These are phyloP conservation scores for Bipolaris zeicola DNA, from an alignment of 2,329 filamentous ascomycete genomes.

Conservation along the genomic window DNA sequence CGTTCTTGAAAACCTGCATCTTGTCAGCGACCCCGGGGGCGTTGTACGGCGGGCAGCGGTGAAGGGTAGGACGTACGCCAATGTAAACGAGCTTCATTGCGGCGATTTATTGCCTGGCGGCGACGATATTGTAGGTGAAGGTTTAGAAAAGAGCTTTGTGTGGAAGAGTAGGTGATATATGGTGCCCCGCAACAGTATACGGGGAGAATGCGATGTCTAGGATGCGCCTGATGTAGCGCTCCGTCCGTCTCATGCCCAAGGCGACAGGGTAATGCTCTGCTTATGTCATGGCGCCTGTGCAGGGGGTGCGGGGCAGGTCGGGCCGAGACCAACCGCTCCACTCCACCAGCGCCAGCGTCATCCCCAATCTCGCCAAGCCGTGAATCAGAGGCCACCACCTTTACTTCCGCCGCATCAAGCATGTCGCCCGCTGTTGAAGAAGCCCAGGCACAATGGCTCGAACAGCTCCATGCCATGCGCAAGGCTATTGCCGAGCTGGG, in stretches of 20 bases:
- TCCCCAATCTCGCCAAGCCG: conserved; percentile 22
- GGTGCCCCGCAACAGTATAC: background rate
- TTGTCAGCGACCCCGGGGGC: background rate
- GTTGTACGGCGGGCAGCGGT: conserved; percentile 20
- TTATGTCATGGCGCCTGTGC: conserved; percentile 30
- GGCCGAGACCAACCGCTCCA: conserved; percentile 16
- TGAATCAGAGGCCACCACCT: conserved; percentile 5
- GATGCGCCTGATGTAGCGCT: conserved; percentile 1
- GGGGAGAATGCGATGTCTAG: background rate
- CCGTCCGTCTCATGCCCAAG: background rate
- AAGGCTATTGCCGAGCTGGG: conserved; percentile 77
- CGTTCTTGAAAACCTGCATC: conserved; percentile 78
- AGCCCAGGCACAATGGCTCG: conserved; percentile 75
- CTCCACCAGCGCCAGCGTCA: conserved; percentile 9
- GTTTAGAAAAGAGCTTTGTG: background rate
- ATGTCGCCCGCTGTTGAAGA: conserved; percentile 51
- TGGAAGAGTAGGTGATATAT: background rate
- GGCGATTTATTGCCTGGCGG: conserved; percentile 10
- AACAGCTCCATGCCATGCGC: conserved; percentile 84
- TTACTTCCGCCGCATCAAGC: background rate
- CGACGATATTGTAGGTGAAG: background rate
- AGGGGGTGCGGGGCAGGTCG: conserved; percentile 30
- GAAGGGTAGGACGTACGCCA: conserved; percentile 64
- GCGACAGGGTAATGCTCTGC: conserved; percentile 6
- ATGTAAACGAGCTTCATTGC: conserved; percentile 88